Evolutionary conservation across 2,329 filamentous ascomycete genomes (phyloP).

Genomic region (Lecanicillium sp.): DNA sequence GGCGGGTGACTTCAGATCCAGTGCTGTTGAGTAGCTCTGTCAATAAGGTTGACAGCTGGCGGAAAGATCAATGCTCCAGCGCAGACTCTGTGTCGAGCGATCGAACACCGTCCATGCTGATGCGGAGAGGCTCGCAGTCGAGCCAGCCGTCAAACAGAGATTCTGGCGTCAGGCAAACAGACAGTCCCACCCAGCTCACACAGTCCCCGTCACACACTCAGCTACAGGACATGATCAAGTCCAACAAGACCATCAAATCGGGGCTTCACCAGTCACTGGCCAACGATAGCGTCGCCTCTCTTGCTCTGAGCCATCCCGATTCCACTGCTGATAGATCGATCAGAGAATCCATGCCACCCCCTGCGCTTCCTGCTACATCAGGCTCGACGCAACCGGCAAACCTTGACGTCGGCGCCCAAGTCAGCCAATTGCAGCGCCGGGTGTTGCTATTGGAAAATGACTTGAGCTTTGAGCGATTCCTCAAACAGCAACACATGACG

Average conservation of each 20-base stretch:
- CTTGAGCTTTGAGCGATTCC: constrained; percentile 74
- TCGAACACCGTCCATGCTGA: constrained; percentile 30
- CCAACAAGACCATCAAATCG: constrained; percentile 53
- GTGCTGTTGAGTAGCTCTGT: constrained; percentile 36
- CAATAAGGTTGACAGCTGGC: constrained; percentile 41
- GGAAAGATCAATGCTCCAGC: constrained; percentile 47
- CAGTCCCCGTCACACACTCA: constrained; percentile 48
- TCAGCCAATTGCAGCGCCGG: constrained; percentile 61
- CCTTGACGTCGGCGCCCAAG: constrained; percentile 31
- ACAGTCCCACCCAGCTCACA: constrained; percentile 54
- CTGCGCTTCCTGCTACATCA: constrained; percentile 19
- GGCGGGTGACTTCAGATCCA: constrained; percentile 25
- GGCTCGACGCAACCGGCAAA: constrained; percentile 21
- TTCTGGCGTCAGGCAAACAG: constrained; percentile 38
- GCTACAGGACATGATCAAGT: constrained; percentile 54
- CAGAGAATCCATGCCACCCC: constrained; percentile 23
- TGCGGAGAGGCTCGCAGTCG: constrained; percentile 41
- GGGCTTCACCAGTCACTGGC: constrained; percentile 48
- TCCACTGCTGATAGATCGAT: constrained; percentile 34
- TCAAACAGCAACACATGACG: constrained; percentile 76
- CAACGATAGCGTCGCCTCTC: constrained; percentile 53
- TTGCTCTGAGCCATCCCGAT: constrained; percentile 46
- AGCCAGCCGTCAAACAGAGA: constrained; percentile 45
- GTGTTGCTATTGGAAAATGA: constrained; percentile 74
- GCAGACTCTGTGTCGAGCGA: constrained; percentile 37